Conservation (phyloP, 495 filamentous ascomycete genomes). For the Penicillium samsonianum region DNA sequence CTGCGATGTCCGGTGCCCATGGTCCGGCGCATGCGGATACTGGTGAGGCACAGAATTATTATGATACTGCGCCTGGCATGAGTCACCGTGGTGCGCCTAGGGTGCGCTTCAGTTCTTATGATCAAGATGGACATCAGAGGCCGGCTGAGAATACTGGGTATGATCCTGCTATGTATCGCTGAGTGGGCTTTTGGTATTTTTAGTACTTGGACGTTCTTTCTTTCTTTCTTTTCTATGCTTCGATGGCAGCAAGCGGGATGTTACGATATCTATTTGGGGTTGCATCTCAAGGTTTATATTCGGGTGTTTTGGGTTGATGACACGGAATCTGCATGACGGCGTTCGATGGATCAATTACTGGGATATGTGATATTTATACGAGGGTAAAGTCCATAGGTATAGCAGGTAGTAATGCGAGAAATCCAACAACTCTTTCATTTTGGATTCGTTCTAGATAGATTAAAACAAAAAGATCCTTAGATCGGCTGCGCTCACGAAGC, state of each 20-base stretch:
- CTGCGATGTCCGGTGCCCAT: background rate
- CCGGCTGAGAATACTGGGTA: constrained; percentile 34
- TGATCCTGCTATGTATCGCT: constrained; percentile 40
- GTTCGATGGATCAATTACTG: constrained; percentile 2
- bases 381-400: background rate
- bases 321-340: background rate
- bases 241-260: constrained; percentile 15
- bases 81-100: constrained; percentile 17
- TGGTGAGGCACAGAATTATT: constrained; percentile 34
- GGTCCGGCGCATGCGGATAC: constrained; percentile 19
- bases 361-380: constrained; percentile 1
- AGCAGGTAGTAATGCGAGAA: constrained; percentile 1
- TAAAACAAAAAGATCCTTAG: constrained; percentile 11
- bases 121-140: constrained; percentile 24
- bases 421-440: constrained; percentile 7
- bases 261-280: constrained; percentile 42
- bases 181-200: constrained; percentile 18
- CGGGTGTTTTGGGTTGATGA: background rate
- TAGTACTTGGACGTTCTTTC: background rate
- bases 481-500: constrained; percentile 19
- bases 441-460: constrained; percentile 5
- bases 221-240: background rate
- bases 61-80: constrained; percentile 24
- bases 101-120: constrained; percentile 27
- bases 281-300: background rate